Evolutionary conservation across 331 rosid genomes (phyloP), one percentile per base, ranked within the genome.

Genomic region (Rosa hybrid): DNA sequence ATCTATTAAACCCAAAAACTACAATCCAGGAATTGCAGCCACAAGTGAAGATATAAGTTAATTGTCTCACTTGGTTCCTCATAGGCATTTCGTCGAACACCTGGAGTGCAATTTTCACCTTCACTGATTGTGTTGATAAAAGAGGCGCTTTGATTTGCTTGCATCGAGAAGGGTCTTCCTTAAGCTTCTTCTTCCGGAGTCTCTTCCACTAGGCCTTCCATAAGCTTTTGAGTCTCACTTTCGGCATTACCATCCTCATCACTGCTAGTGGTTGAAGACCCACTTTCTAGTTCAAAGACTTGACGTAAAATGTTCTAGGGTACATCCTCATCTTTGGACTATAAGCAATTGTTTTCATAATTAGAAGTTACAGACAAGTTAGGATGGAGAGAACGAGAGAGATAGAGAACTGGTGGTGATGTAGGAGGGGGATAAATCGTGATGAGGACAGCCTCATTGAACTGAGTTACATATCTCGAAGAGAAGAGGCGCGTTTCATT

Each of bases 31-130:
- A 42, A 42, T 56, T 68, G 44, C 75, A 78, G 56, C 30, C 4
- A 9, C 34, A 44, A 9, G 1, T 39, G 30, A 70, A 69, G 14
- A 16, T 3, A 12, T 0, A 8, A 20, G 8, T 1, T 30, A 1
- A 4, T 14, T 3, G 4, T 59, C 7, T 50, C 20, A 83, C 87
- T 85, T 34, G 62, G 81, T 63, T 84, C 71, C 69, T 79, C 77
- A 77, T 86, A 77, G 56, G 92, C 92, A 87, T 88, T 91, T 46
- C 82, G 82, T 88, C 98, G 94, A 88, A 88, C 97, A 89, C 72
- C 41, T 88, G 80, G 88, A 39, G 84, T 11, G 2, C 18, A 81
- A 53, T 14, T 34, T 12, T 59, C 74, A 45, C 12, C 74, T 8
- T 16, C 63, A 18, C 18, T 67, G 77, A 30, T 30, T 30, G 34